Evolutionary conservation across 768 basidiomycete species (phyloP).

Genomic region (Hemileccinum rubropunctum): DNA sequence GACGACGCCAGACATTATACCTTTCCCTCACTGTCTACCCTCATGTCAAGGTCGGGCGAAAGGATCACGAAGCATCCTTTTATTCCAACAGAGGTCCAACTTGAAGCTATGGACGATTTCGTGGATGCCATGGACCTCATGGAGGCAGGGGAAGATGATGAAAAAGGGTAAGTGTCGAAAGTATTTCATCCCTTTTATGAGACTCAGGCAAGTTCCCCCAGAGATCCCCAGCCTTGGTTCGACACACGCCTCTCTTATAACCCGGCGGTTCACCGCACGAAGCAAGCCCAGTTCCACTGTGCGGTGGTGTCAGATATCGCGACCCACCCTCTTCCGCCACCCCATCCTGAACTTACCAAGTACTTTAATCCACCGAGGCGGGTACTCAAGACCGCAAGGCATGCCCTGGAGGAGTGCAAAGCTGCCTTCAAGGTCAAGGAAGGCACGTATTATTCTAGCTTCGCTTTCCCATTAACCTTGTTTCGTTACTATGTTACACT

Average conservation of each 20-base stretch:
- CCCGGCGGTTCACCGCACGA: conserved; percentile 85
- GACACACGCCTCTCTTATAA: conserved; percentile 77
- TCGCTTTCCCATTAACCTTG: not conserved
- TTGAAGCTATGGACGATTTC: conserved; percentile 80
- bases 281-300: conserved; percentile 90
- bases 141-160: conserved; percentile 71
- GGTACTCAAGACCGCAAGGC: conserved; percentile 58
- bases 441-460: conserved; percentile 41
- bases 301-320: conserved; percentile 76
- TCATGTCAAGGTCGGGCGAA: conserved; percentile 76
- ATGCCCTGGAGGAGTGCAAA: conserved; percentile 60
- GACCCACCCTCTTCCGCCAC: conserved; percentile 74
- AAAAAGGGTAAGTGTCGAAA: conserved; percentile 56
- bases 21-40: conserved; percentile 75
- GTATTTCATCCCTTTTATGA: not conserved
- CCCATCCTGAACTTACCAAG: conserved; percentile 80
- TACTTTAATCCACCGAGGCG: conserved; percentile 78
- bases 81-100: conserved; percentile 75
- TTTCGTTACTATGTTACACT: not conserved
- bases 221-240: conserved; percentile 71
- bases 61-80: conserved; percentile 72
- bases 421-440: conserved; percentile 72
- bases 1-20: conserved; percentile 89
- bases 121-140: conserved; percentile 89
- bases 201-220: conserved; percentile 28